These are phyloP conservation scores for Thelonectria olida DNA, from an alignment of 2,329 filamentous ascomycete genomes.

Conservation along the genomic window DNA sequence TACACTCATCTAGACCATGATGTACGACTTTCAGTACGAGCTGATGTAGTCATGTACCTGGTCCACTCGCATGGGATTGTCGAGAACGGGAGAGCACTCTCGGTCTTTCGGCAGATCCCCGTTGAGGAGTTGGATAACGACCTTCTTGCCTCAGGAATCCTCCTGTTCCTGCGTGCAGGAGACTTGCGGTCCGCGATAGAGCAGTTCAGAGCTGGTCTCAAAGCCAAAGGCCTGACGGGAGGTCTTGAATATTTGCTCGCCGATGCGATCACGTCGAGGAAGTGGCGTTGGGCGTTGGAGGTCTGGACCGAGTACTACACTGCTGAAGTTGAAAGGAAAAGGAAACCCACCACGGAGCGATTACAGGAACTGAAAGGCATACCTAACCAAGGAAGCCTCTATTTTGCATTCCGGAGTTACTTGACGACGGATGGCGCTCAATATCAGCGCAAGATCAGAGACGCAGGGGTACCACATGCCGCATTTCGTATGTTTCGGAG, in stretches of 20 bases:
- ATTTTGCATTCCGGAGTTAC: constrained; percentile 47
- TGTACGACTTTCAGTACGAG: constrained; percentile 41
- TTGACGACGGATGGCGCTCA: constrained; percentile 40
- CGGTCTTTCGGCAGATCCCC: constrained; percentile 53
- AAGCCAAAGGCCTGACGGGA: constrained; percentile 43
- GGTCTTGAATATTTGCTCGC: constrained; percentile 57
- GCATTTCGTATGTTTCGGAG: constrained; percentile 42
- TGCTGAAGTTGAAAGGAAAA: constrained; percentile 21
- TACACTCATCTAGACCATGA: constrained; percentile 50
- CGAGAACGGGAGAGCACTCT: constrained; percentile 56
- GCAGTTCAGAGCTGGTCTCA: constrained; percentile 51
- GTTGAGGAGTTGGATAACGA: constrained; percentile 51
- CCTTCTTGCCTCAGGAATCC: constrained; percentile 51
- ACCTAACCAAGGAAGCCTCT: constrained; percentile 42
- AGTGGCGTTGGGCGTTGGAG: constrained; percentile 49
- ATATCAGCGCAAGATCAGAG: constrained; percentile 34
- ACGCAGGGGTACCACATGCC: constrained; percentile 29
- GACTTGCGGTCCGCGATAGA: constrained; percentile 50
- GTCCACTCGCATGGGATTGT: constrained; percentile 52
- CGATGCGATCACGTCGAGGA: constrained; percentile 47
- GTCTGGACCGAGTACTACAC: constrained; percentile 49
- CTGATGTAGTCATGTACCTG: constrained; percentile 52
- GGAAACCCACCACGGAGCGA: constrained; percentile 24
- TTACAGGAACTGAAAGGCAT: constrained; percentile 38
- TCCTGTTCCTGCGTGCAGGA: constrained; percentile 52